These are phyloP conservation scores for Fraxinus anomala DNA, from an alignment of 257 asterid genomes.

Conservation along the genomic window DNA sequence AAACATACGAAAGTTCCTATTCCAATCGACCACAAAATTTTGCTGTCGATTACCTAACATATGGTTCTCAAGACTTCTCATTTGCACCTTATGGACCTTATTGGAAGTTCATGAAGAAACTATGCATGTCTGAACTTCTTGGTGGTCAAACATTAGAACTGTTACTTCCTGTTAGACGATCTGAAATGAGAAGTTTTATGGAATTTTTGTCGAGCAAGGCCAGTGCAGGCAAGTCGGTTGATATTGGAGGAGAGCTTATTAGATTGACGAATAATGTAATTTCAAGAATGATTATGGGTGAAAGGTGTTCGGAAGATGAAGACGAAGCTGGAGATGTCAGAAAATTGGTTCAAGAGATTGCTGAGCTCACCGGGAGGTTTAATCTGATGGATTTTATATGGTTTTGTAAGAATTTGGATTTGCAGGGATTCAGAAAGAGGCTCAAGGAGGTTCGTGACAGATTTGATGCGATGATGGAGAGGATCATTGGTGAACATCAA, in stretches of 20 bases:
- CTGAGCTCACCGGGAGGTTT: conserved; percentile 60
- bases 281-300: conserved; percentile 69
- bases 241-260: conserved; percentile 62
- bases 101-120: conserved; percentile 81
- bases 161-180: conserved; percentile 53
- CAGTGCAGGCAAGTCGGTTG: conserved; percentile 37
- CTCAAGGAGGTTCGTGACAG: conserved; percentile 43
- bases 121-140: conserved; percentile 77
- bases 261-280: conserved; percentile 56
- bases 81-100: conserved; percentile 70
- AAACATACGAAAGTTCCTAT: conserved; percentile 58
- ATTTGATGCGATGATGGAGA: conserved; percentile 65
- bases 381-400: conserved; percentile 64
- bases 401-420: conserved; percentile 71
- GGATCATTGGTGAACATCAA: conserved; percentile 56
- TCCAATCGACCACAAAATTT: conserved; percentile 52
- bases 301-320: conserved; percentile 56
- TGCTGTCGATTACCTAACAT: conserved; percentile 58
- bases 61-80: conserved; percentile 73
- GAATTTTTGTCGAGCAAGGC: conserved; percentile 33
- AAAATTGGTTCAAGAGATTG: conserved; percentile 51
- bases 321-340: conserved; percentile 54
- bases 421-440: conserved; percentile 66
- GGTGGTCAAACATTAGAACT: conserved; percentile 62
- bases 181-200: conserved; percentile 43